Percentiles rank a stretch among this genome's conserved stretches.
phyloP scores from a whole-genome alignment of 352 stramenopile species.

The Phytopythium montanum region DNA sequence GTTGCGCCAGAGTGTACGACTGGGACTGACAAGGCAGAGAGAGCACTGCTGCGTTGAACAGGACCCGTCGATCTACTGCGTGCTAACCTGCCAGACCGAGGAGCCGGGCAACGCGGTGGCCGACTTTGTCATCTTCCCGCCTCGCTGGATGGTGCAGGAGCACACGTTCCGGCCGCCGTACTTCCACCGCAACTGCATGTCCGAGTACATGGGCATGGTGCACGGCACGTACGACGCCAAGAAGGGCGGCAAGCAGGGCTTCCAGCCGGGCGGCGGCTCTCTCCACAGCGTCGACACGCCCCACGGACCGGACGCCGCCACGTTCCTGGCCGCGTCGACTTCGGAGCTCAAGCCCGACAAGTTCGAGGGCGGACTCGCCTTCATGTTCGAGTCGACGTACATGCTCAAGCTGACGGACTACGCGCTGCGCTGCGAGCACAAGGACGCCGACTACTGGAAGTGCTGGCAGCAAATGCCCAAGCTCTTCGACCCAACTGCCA shows the following conservation, averaged over 20 bases:
- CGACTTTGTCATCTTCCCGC: slow-evolving; percentile 98
- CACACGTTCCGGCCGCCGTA: slow-evolving; percentile 93
- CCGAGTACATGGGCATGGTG: slow-evolving; percentile 98
- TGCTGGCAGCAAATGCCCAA: slow-evolving; percentile 94
- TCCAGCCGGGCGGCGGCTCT: slow-evolving; percentile 89
- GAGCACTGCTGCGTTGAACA: slow-evolving; percentile 2
- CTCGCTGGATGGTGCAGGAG: slow-evolving; percentile 94
- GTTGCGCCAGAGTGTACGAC: too few relatives aligned
- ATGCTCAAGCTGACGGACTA: slow-evolving; percentile 89
- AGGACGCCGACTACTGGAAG: slow-evolving; percentile 90
- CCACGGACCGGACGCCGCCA: slow-evolving; percentile 92
- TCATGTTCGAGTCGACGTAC: slow-evolving; percentile 97
- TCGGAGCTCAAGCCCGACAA: slow-evolving; percentile 81
- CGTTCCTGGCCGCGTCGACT: slow-evolving; percentile 89
- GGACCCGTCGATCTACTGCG: slow-evolving; percentile 97
- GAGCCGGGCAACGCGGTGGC: slow-evolving; percentile 92
- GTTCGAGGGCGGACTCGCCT: slow-evolving; percentile 92
- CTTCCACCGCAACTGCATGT: slow-evolving; percentile 97
- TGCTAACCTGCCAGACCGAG: slow-evolving; percentile 93
- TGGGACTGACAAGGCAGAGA: slow-evolving; percentile 7
- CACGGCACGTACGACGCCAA: slow-evolving; percentile 96
- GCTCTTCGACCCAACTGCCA: slow-evolving; percentile 60
- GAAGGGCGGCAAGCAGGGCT: slow-evolving; percentile 80
- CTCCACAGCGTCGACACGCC: slow-evolving; percentile 89
- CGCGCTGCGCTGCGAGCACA: slow-evolving; percentile 83